These are phyloP conservation scores for Pelargonium fulgidum DNA, from an alignment of 441 rosid genomes.

Conservation along the genomic window DNA sequence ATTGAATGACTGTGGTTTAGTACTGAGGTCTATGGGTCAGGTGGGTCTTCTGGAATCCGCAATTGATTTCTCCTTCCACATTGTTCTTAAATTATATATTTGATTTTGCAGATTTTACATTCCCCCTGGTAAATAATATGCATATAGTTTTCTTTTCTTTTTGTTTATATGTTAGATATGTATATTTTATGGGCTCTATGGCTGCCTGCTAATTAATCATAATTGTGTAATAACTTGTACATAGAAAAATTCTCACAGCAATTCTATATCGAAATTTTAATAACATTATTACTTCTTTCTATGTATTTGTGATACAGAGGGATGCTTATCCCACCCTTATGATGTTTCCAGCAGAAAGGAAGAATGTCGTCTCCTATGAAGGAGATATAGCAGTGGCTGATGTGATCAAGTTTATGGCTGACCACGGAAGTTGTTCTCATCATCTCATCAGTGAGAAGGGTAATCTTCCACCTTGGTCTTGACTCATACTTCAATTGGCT, in stretches of 20 bases:
- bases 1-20: conserved; percentile 78
- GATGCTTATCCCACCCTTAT: conserved; percentile 77
- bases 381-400: conserved; percentile 70
- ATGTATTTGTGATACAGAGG: conserved; percentile 46
- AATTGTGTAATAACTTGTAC: neutral
- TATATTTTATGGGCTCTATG: neutral
- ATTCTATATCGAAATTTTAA: neutral
- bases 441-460: conserved; percentile 48
- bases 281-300: conserved; percentile 1
- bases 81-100: conserved; percentile 7
- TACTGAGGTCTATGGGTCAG: conserved; percentile 56
- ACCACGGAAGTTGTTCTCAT: conserved; percentile 51
- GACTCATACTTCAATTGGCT: neutral
- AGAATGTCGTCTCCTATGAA: conserved; percentile 45
- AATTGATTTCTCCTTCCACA: neutral
- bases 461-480: conserved; percentile 23
- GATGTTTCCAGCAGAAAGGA: conserved; percentile 76
- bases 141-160: neutral
- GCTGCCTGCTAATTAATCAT: neutral
- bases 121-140: neutral
- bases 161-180: neutral
- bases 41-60: conserved; percentile 30
- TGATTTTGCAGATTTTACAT: neutral
- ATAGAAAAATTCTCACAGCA: neutral
- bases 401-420: conserved; percentile 61